These are phyloP conservation scores for Saturnispora sekii DNA, from an alignment of 805 yeast genomes.

Conservation along the genomic window DNA sequence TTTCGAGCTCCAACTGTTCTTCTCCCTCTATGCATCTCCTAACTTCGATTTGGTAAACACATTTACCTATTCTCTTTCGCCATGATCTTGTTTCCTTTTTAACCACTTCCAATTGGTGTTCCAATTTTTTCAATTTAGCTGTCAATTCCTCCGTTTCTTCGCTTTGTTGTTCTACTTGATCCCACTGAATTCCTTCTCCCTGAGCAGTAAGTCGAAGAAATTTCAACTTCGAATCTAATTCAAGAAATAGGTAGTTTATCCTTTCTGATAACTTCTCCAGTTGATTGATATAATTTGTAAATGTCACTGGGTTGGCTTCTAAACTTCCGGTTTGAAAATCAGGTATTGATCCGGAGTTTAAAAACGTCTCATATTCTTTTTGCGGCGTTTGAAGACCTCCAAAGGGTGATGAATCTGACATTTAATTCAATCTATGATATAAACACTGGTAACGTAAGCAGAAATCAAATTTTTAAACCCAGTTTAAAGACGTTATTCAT, in stretches of 20 bases:
- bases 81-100: conserved; percentile 11
- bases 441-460: not conserved
- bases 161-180: conserved; percentile 17
- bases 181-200: conserved; percentile 18
- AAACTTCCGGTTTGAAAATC: not conserved
- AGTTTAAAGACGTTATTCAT: not conserved
- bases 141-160: conserved; percentile 14
- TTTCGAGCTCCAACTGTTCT: conserved; percentile 20
- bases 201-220: conserved; percentile 45
- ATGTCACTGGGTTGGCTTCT: not conserved
- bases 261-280: conserved; percentile 22
- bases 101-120: conserved; percentile 14
- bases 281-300: conserved; percentile 1
- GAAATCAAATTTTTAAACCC: no score
- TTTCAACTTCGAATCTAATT: conserved; percentile 63
- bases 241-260: conserved; percentile 55
- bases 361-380: conserved; percentile 11
- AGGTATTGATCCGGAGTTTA: not conserved
- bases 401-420: conserved; percentile 1
- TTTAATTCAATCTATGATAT: not conserved
- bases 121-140: conserved; percentile 10
- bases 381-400: conserved; percentile 8
- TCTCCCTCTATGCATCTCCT: conserved; percentile 14
- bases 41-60: conserved; percentile 11
- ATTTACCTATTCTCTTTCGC: conserved; percentile 11